Evolutionary conservation across 495 filamentous ascomycete genomes (phyloP), one percentile per base, ranked within the genome.

Genomic region (Aspergillus diversus): DNA sequence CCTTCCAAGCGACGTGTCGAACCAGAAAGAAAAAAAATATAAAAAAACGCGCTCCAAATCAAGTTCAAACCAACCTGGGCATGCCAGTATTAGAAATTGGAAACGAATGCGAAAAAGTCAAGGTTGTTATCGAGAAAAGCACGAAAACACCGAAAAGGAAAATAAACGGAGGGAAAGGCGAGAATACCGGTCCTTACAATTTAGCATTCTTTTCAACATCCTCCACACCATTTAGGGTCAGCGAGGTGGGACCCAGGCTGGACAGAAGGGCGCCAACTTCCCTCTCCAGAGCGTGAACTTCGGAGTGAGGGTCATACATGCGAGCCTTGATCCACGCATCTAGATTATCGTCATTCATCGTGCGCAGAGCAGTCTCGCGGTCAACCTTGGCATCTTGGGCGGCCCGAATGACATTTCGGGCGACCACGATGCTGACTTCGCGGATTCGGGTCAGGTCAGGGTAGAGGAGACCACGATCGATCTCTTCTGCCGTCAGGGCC

Each of bases 391-490:
- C 88, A 57, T 86, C 81, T 73, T 96, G 90, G 9, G 95, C 92
- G 17, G 91, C 88, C 69, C 93, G 92, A 83, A 99, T 97, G 63
- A 99, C 95, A 71, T 92, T 90, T 33, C 92, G 88, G 16, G 93
- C 89, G 37, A 99, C 94, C 42, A 90, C 78, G 54, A 97, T 85
- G 74, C 87, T 92, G 66, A 97, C 94, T 32, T 97, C 90, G 33
- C 95, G 86, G 63, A 99, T 96, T 49, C 95, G 90, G 68, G 88
- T 87, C 72, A 99, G 88, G 72, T 90, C 89, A n/a, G 95, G 95
- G 79, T 99, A 99, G 68, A 99, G 87, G 71, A 93, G 87, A 49
- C 89, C 90, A 69, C 88, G 86, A 57, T 88, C 86, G 66, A 92
- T 77, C 78, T 99, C 95, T 55, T 91, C 87, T 16, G 84, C 83